Base-by-base conservation (phyloP, 768 basidiomycete species). In the Krasilnikovozyma curviuscula region DNA sequence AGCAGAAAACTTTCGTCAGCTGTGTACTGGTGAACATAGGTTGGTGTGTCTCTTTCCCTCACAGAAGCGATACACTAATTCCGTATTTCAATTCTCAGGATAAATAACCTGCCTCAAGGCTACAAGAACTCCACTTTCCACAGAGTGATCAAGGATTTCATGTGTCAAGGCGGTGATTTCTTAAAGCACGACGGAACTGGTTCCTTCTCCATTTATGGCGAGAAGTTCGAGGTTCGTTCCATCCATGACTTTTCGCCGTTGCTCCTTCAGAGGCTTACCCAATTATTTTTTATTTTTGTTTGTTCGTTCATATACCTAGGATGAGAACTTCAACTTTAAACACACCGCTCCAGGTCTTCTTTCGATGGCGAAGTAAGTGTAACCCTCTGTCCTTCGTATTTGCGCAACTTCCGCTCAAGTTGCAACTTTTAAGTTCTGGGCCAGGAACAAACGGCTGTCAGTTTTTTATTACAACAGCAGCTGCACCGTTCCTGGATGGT, bases 121-220 rank as follows among this genome's bases (percentile, higher is more conserved):
- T 93, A 83, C 68, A 93, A 91, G 64, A 73, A 72, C 57, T 79
- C 80, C n/a, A 83, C 77, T 2, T 89, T 91, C 64, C 88, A 89
- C 65, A 52, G 50, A 35, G 50, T 52, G 25, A 52, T 52, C 46
- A 46, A 46, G 3, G 61, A 67, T 49, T 98, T 97, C 67, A 95
- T 98, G 88, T 83, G 85, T 56, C 89, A 97, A 74, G 86, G 86
- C 71, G 93, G 93, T 0, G 93, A 98, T 61, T 98, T 97, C 55
- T 57, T 89, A 56, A 89, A 89, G 53, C 77, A 78, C 3, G 93
- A 98, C 57, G 93, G 93, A 30, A 95, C 91, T 1, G 93, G 93
- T 1, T 77, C 79, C 0, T 88, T 89, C 66, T 91, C 85, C n/a
- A 84, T 98, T 55, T 97, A 93, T 57, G 91, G 91, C 23, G 81